Base-by-base conservation (phyloP, 1,284 basidiomycete species). In the Trichosporon sp. region DNA sequence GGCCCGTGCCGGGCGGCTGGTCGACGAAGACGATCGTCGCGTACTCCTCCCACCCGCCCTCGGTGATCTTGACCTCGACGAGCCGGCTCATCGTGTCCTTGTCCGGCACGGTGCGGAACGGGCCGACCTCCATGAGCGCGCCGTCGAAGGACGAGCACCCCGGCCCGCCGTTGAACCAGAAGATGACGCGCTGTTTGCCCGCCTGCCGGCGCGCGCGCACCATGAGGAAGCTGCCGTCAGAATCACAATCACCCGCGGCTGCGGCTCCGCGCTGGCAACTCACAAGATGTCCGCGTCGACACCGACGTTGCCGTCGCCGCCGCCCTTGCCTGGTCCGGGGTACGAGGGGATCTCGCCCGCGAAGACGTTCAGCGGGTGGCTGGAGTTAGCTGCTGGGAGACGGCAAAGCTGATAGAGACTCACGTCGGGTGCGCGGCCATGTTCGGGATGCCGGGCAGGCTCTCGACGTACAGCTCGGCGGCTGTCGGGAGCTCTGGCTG, bases 11-110 rank as follows among this genome's bases (percentile, higher is more conserved):
- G 4, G 92, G 93, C 44, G 96, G 96, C 83, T 99, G 96, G 83
- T 99, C 96, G 70, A 99, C 93, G 78, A 92, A 99, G 68, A 99
- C 89, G 83, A 99, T 89, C 62, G 93, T 96, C n/a, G 93, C 91
- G 79, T 96, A 99, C 81, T 99, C 97, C 81, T 99, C 96, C 96
- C 96, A 99, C 6, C 95, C 95, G 29, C 94, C 95, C 38, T 95
- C 91, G 7, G 89, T 86, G 66, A 90, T 88, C 73, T 88, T 88
- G 69, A 98, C 86, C 15, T 91, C 89, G 27, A 91, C 91, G n/a
- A 90, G 85, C 6, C 89, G 90, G 7, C 77, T 78, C 35, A 70
- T 70, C 2, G 78, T 80, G 71, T 78, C 76, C 29, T 68, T 65
- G 2, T 74, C 75, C 8, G 78, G 80, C 25, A 82, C 91, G 74